Percentiles rank a stretch among this genome's conserved stretches.
Conservation (phyloP, 2,329 filamentous ascomycete genomes). For the Arthroderma uncinatum region DNA sequence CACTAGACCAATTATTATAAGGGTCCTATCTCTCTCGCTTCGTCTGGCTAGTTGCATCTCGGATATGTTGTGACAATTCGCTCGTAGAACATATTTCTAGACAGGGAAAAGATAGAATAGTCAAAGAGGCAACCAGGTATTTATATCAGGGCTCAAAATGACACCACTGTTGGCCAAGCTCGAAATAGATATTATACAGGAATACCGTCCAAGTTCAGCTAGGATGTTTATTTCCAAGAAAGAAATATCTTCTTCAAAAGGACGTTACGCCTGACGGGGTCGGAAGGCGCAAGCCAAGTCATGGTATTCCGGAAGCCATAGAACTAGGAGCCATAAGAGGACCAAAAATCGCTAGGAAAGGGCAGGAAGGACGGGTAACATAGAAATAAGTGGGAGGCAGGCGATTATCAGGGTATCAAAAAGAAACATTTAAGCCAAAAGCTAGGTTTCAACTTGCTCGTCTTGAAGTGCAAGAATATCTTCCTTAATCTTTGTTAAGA, state of each 20-base stretch:
- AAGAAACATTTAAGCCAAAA: not conserved
- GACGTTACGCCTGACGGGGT: not conserved
- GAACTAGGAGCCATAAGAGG: not conserved
- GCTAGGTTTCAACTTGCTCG: not conserved
- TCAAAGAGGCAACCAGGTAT: not conserved
- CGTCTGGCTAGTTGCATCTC: slow-evolving; percentile 6
- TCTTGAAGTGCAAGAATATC: slow-evolving; percentile 24
- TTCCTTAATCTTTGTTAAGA: slow-evolving; percentile 26
- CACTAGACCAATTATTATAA: slow-evolving; percentile 35
- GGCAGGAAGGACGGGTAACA: not conserved
- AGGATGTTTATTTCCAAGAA: not conserved
- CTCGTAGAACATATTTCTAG: not conserved
- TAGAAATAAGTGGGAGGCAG: not conserved
- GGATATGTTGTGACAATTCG: not conserved
- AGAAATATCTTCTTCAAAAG: not conserved
- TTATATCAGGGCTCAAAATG: not conserved
- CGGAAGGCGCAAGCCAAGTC: not conserved
- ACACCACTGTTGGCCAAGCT: not conserved
- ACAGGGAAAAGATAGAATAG: too few relatives aligned
- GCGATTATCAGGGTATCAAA: not conserved
- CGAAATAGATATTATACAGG: not conserved
- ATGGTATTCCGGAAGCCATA: not conserved
- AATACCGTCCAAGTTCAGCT: not conserved
- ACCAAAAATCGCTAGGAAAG: not conserved
- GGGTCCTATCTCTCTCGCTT: slow-evolving; percentile 13